Base-by-base conservation (phyloP, 2,329 filamentous ascomycete species). In the Raffaelea albimanens region DNA sequence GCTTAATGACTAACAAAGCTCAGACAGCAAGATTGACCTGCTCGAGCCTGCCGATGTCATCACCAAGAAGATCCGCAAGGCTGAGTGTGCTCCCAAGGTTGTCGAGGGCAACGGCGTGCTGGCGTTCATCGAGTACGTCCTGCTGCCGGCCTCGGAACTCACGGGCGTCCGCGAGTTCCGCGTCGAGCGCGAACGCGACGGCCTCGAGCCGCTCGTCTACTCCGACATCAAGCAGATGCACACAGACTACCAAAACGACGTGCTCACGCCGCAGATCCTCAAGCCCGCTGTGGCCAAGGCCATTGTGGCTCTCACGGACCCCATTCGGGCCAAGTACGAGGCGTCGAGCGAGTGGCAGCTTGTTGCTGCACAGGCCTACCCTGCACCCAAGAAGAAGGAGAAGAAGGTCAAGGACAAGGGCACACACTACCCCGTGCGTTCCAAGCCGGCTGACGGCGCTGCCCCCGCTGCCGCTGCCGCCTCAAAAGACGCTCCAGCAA, bases 11-110 rank as follows among this genome's bases (percentile, higher is more conserved):
- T 43, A 25, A 48, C 10, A 2, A 5, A 39, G 16, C 42, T 50
- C n/a, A 47, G 83, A 90, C 64, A 87, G 81, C 60, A 96, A 96
- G 69, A 94, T 97, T 55, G 93, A 97, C 61, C 74, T 97, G n/a
- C 77, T 97, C 18, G 93, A 97, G 60, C 56, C 76, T 0, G 70
- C 85, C 0, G 87, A 94, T 0, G 67, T 70, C 2, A 84, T 97
- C 14, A 71, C 75, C 56, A 88, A 85, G 72, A 95, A 95, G 73
- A 72, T 95, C 46, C 82, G 82, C 61, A 96, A 96, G 66, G 89
- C 91, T 0, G 79, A 84, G 53, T 86, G 85, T 20, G 78, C 80
- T 16, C 89, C 89, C 29, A 80, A 81, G 59, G 73, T 84, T 22
- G 74, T 87, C 4, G 87, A 95, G 57, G 85, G 83, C 25, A 97